Conservation (phyloP, 1,139 yeast species). For the Pneumocystis wakefieldiae region DNA sequence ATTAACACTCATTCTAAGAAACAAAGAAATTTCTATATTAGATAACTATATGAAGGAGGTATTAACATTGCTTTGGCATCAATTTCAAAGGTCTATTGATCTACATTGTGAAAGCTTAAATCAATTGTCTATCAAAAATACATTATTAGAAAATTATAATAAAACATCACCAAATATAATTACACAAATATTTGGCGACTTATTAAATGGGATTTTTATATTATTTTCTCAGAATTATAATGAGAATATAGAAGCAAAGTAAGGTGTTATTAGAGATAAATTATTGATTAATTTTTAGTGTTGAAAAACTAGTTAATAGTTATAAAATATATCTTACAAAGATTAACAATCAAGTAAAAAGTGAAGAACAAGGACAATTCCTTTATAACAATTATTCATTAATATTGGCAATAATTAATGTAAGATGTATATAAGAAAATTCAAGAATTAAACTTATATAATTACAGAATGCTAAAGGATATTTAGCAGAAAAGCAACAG, state of each 20-base stretch:
- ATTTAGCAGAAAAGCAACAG: conserved; percentile 41
- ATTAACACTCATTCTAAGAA: conserved; percentile 46
- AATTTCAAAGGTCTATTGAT: conserved; percentile 62
- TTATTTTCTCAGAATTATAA: conserved; percentile 27
- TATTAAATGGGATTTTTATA: conserved; percentile 56
- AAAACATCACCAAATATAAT: conserved; percentile 40
- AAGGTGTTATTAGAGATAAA: not conserved
- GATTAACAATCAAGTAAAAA: conserved; percentile 31
- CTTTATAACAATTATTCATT: conserved; percentile 55
- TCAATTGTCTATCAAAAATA: conserved; percentile 24
- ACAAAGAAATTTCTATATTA: conserved; percentile 53
- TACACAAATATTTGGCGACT: conserved; percentile 68
- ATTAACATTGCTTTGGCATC: conserved; percentile 60
- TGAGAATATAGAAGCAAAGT: conserved; percentile 52
- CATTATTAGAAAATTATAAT: conserved; percentile 9
- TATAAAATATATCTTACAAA: conserved; percentile 68
- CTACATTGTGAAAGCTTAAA: conserved; percentile 57
- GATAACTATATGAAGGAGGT: conserved; percentile 61
- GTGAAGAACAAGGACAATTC: conserved; percentile 49
- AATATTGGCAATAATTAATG: conserved; percentile 27
- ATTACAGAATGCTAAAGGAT: conserved; percentile 32
- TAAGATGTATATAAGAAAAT: not conserved
- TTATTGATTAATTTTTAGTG: conserved; percentile 24
- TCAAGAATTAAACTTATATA: not conserved
- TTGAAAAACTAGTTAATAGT: conserved; percentile 56